Percentiles rank a stretch among this genome's conserved stretches.
Conservation (phyloP, 208 protist genomes). For the Leishmania lainsoni region DNA sequence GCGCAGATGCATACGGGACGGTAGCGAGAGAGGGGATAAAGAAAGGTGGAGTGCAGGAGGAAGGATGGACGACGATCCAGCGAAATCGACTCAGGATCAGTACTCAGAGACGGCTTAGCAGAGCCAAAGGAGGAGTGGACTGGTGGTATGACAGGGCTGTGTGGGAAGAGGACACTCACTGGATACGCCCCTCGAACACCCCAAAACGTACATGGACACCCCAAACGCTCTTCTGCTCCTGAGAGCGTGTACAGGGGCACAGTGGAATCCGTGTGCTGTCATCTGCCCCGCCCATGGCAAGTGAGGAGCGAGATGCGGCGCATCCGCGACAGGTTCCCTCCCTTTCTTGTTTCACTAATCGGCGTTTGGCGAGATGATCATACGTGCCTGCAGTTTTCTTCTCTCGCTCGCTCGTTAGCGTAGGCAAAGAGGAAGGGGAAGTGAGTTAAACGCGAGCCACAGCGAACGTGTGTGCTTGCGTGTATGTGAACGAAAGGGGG, state of each 20-base stretch:
- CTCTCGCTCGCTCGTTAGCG: neutral
- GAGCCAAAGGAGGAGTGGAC: conserved; percentile 8
- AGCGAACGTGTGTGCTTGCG: neutral
- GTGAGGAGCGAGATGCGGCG: neutral
- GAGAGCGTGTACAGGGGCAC: neutral
- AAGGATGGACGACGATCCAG: neutral
- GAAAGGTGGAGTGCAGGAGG: neutral
- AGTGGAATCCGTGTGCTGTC: neutral
- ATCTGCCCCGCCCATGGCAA: neutral
- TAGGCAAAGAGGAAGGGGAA: neutral
- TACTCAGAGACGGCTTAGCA: neutral
- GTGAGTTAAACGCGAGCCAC: neutral
- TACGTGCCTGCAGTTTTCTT: neutral
- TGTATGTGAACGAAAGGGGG: neutral
- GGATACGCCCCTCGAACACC: neutral
- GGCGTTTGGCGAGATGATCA: neutral
- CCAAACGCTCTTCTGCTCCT: too few relatives aligned
- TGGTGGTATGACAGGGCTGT: neutral
- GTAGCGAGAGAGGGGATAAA: neutral
- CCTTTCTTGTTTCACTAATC: neutral
- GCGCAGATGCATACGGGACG: neutral
- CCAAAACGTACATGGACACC: neutral
- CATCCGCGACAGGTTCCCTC: neutral
- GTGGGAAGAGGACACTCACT: neutral
- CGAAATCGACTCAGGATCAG: neutral